Evolutionary conservation across 768 basidiomycete genomes (phyloP).

Genomic region (Lenzites betulinus): DNA sequence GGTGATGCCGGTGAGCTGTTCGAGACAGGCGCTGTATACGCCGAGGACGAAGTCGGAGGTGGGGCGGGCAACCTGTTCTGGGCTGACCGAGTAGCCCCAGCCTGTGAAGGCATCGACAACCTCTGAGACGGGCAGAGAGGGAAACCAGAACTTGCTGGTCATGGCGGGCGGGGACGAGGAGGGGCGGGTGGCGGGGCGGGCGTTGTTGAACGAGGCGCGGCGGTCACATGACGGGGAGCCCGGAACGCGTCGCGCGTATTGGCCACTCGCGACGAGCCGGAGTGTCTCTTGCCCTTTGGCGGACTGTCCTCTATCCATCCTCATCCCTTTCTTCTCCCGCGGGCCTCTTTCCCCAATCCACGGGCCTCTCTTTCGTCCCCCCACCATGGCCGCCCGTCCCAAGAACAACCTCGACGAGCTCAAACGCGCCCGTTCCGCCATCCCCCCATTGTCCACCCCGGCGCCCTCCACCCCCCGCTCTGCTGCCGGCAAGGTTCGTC

Average conservation of each 20-base stretch:
- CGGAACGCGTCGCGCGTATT: constrained; percentile 13
- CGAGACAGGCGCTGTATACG: constrained; percentile 71
- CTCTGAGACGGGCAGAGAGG: constrained; percentile 63
- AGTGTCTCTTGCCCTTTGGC: background rate
- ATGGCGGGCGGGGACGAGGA: constrained; percentile 3
- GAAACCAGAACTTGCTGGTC: constrained; percentile 54
- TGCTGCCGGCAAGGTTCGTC: constrained; percentile 13
- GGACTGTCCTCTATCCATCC: background rate
- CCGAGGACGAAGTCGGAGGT: constrained; percentile 69
- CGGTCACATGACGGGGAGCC: constrained; percentile 14
- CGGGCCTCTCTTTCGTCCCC: background rate
- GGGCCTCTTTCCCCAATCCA: background rate
- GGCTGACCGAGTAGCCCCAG: constrained; percentile 69
- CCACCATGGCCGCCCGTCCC: constrained; percentile 22
- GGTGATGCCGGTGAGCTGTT: constrained; percentile 67
- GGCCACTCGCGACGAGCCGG: background rate
- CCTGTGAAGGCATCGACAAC: constrained; percentile 64
- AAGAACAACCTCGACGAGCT: constrained; percentile 26
- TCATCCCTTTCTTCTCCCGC: background rate
- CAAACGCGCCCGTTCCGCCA: constrained; percentile 11
- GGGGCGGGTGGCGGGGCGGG: background rate
- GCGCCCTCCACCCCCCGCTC: constrained; percentile 5
- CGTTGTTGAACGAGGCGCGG: constrained; percentile 3
- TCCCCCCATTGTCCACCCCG: background rate
- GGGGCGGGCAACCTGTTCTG: constrained; percentile 68